Evolutionary conservation across 2,329 filamentous ascomycete species (phyloP), one percentile per base, ranked within the genome.

Genomic region (Macrophomina phaseolina): DNA sequence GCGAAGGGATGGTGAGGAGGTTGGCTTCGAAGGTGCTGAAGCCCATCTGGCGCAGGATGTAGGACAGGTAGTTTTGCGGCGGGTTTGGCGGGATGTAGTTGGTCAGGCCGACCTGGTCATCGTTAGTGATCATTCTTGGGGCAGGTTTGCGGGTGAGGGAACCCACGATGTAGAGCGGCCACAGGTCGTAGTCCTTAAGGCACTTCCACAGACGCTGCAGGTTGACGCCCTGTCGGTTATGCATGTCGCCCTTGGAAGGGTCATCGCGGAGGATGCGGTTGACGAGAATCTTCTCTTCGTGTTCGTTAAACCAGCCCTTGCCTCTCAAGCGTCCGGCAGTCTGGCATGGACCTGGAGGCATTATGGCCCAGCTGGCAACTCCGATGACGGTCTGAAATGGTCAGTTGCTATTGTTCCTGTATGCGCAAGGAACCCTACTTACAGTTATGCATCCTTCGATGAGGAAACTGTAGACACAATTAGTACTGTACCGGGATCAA

Each of bases 1-100:
- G 45, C 71, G 28, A 73, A 65, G 73, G 73, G 3, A 75, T 75
- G 4, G 68, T 68, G 8, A 75, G 56, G 1, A 75, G 62, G 2
- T 68, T 75, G 9, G 72, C 73, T 56, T 70, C 53, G 67, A 76
- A 74, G 23, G 72, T 73, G 64, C 65, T 68, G 64, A 75, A 75
- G 8, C 82, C 82, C 36, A 84, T 74, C 28, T 79, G 72, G 1
- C 78, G 78, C 0, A 84, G 75, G 14, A 81, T 82, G 64, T 78
- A 79, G 7, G 83, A 81, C 9, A 85, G 75, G 58, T 85, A 85
- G 0, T 77, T 81, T 67, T 70, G 75, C 9, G 81, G 79, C 1
- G 83, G 80, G 0, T 78, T 68, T 0, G 79, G 77, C 0, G 81
- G 80, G 64, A 83, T 82, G 63, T 81, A 82, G 14, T 70, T 71